These are phyloP conservation scores for Aspergillus asperescens DNA, from an alignment of 495 filamentous ascomycete genomes.

Conservation along the genomic window DNA sequence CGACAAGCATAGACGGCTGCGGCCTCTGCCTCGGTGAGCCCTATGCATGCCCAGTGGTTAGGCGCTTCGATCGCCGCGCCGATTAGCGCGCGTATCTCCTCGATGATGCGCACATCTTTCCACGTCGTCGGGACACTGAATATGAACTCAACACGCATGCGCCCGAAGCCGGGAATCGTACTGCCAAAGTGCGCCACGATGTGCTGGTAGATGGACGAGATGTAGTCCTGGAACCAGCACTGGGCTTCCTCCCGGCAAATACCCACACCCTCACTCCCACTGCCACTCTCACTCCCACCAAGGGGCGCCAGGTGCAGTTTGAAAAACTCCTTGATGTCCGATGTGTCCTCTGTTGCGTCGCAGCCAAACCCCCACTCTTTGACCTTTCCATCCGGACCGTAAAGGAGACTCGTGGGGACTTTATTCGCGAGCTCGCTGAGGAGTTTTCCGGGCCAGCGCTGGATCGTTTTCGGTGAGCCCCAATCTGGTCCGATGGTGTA, in stretches of 20 bases:
- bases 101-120: conserved; percentile 53
- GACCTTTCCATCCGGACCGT: conserved; percentile 36
- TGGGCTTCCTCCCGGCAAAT: conserved; percentile 45
- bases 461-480: conserved; percentile 49
- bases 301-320: conserved; percentile 55
- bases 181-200: conserved; percentile 43
- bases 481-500: conserved; percentile 43
- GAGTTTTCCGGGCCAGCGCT: conserved; percentile 55
- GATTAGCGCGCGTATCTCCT: conserved; percentile 49
- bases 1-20: conserved; percentile 54
- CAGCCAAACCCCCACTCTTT: conserved; percentile 55
- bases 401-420: conserved; percentile 54
- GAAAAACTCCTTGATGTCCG: conserved; percentile 51
- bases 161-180: conserved; percentile 32
- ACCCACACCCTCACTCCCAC: conserved; percentile 23
- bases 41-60: conserved; percentile 49
- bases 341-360: conserved; percentile 39
- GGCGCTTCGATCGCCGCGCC: conserved; percentile 44
- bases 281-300: conserved; percentile 35
- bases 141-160: conserved; percentile 51
- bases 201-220: conserved; percentile 51
- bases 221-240: conserved; percentile 51
- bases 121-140: conserved; percentile 67
- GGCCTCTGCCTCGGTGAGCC: conserved; percentile 65
- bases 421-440: conserved; percentile 52